phyloP scores from a whole-genome alignment of 306 rosid species.

The Cajanus cajan region DNA sequence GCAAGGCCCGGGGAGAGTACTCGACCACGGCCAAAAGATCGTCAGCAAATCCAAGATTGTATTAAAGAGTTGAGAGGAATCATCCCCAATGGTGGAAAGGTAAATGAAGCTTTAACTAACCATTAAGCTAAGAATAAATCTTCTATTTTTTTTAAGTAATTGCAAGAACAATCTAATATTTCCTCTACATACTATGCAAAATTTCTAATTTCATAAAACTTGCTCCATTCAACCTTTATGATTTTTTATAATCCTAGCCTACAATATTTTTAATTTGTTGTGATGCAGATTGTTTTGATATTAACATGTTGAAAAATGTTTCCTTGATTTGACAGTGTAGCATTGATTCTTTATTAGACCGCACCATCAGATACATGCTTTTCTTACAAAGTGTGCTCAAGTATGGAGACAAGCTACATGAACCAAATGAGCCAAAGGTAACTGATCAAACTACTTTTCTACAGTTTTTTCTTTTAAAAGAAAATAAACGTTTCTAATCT shows the following conservation, averaged over 20 bases:
- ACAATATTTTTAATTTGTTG: not conserved
- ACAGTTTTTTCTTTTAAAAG: not conserved
- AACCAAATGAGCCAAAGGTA: constrained; percentile 71
- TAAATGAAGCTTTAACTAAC: constrained; percentile 27
- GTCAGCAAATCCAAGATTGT: constrained; percentile 96
- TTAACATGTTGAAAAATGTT: constrained; percentile 21
- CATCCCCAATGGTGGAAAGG: constrained; percentile 86
- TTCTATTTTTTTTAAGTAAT: not conserved
- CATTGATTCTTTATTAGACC: constrained; percentile 83
- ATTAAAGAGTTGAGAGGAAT: constrained; percentile 80
- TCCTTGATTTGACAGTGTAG: constrained; percentile 74
- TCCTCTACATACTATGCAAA: not conserved
- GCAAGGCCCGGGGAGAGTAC: constrained; percentile 77
- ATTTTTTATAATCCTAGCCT: constrained; percentile 1
- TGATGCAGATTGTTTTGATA: not conserved
- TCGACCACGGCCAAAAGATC: constrained; percentile 90
- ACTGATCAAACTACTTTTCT: not conserved
- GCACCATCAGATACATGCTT: constrained; percentile 80
- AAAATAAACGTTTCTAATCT: constrained; percentile 1
- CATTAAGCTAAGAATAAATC: not conserved
- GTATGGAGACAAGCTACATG: constrained; percentile 69
- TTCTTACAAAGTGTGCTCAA: constrained; percentile 65
- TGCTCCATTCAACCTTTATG: not conserved
- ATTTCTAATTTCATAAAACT: not conserved
- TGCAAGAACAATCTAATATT: not conserved